Evolutionary conservation across 768 basidiomycete genomes (phyloP).

Genomic region (Infundibulicybe gibba): DNA sequence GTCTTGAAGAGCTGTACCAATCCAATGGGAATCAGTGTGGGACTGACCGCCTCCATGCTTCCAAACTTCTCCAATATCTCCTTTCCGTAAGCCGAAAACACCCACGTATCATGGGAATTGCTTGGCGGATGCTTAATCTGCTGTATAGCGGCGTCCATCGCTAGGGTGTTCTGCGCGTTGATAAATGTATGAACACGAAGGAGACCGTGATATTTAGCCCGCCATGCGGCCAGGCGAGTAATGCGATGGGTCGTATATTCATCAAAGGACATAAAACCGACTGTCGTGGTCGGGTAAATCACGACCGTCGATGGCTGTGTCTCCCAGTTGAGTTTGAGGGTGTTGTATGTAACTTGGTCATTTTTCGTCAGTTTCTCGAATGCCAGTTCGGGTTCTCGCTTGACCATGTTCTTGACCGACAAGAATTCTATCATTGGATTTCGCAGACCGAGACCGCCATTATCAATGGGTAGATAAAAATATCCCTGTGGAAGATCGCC

Average conservation of each 20-base stretch:
- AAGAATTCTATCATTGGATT: slow-evolving; percentile 22
- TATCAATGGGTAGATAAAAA: slow-evolving; percentile 33
- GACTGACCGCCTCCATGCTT: slow-evolving; percentile 12
- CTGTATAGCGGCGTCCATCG: slow-evolving; percentile 9
- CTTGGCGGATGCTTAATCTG: not conserved
- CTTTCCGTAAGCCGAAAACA: slow-evolving; percentile 10
- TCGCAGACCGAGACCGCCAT: slow-evolving; percentile 32
- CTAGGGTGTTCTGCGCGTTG: slow-evolving; percentile 9
- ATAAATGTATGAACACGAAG: slow-evolving; percentile 8
- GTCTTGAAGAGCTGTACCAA: slow-evolving; percentile 9
- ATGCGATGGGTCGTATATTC: slow-evolving; percentile 21
- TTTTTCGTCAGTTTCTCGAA: slow-evolving; percentile 4
- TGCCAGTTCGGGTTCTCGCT: not conserved
- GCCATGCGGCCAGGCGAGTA: slow-evolving; percentile 18
- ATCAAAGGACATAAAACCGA: slow-evolving; percentile 24
- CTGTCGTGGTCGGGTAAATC: not conserved
- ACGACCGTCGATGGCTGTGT: not conserved
- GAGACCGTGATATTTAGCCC: slow-evolving; percentile 18
- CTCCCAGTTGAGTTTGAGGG: not conserved
- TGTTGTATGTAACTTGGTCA: not conserved
- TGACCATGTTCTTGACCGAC: slow-evolving; percentile 6
- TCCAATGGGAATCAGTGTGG: slow-evolving; percentile 15
- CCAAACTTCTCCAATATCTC: slow-evolving; percentile 16
- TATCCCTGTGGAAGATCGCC: slow-evolving; percentile 34
- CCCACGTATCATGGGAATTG: slow-evolving; percentile 9